A percentile compares a stretch with the other conserved stretches of the same genome.
Conservation (phyloP, 2,329 filamentous ascomycete genomes). For the Chalara sp. region DNA sequence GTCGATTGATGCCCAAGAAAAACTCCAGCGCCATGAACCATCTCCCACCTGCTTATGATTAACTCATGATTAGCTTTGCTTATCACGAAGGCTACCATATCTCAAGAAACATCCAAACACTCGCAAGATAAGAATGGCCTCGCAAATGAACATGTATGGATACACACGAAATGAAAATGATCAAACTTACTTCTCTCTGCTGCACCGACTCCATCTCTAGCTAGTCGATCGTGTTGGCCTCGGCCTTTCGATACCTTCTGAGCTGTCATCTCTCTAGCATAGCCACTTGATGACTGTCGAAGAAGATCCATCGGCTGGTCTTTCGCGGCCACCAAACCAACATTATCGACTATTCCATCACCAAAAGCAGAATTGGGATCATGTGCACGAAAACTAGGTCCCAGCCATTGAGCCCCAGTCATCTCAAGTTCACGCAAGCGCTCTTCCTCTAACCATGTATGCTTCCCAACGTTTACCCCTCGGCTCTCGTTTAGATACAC, state of each 20-base stretch:
- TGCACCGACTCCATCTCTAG: slow-evolving; percentile 66
- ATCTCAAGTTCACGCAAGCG: slow-evolving; percentile 70
- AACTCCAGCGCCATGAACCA: slow-evolving; percentile 75
- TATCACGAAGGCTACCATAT: too few relatives aligned
- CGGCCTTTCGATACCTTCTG: slow-evolving; percentile 42
- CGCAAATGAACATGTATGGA: too few relatives aligned
- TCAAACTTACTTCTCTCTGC: slow-evolving; percentile 54
- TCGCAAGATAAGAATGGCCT: too few relatives aligned
- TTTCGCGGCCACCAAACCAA: slow-evolving; percentile 23
- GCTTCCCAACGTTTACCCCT: slow-evolving; percentile 62
- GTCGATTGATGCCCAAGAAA: slow-evolving; percentile 63
- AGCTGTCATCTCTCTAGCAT: slow-evolving; percentile 63
- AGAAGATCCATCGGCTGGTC: slow-evolving; percentile 25
- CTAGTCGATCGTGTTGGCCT: slow-evolving; percentile 33
- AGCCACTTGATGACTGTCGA: slow-evolving; percentile 48
- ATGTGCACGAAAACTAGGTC: slow-evolving; percentile 22
- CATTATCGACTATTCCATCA: slow-evolving; percentile 20
- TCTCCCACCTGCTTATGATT: slow-evolving; percentile 38
- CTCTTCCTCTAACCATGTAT: slow-evolving; percentile 91
- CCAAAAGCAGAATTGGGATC: slow-evolving; percentile 16
- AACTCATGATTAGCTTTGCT: too few relatives aligned
- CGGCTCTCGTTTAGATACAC: slow-evolving; percentile 91
- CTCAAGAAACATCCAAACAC: too few relatives aligned
- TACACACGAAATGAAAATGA: too few relatives aligned
- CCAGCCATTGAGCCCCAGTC: slow-evolving; percentile 26